Evolutionary conservation across 2,329 filamentous ascomycete genomes (phyloP), one percentile per base, ranked within the genome.

Genomic region (Curvularia lunata): DNA sequence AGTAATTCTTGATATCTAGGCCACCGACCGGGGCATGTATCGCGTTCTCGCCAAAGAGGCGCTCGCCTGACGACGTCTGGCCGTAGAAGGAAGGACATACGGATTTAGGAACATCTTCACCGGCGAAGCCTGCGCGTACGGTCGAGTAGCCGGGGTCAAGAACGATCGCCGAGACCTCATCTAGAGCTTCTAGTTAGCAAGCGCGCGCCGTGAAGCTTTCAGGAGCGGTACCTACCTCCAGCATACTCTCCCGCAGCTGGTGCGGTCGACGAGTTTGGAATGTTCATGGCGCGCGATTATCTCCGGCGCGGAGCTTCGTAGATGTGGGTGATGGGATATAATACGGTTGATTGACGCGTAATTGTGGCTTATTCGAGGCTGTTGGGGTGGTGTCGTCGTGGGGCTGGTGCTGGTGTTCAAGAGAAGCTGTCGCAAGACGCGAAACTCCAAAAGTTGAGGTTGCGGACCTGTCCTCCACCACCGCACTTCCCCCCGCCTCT

Each of bases 141-240:
- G 88, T 89, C 73, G 91, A 91, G 81, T 92, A 97, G 61, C 96
- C 95, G 3, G 95, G 91, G 75, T 99, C 95, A 74, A 99, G 91
- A 37, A 99, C 91, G 68, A 99, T 90, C 51, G 96, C 96, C 34
- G 93, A 96, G 65, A 99, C 93, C 82, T 99, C 95, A 83, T 99
- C 95, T 97, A 48, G 30, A 28, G 3, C 2, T 13, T 13, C 8
- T 5, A n/a, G 70, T 68, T 43, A 70, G 64, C 18, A 49, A 50
- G 27, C 13, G 58, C 27, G 43, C 47, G 9, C 23, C 19, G 7
- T 40, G 13, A 32, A 61, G 61, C 56, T 62, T 47, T 18, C 25
- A 18, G 32, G 42, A 42, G 56, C 28, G 52, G 55, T 45, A 48
- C 30, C 52, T 71, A 79, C 78, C 78, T 74, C 80, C 80, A 43